phyloP scores from a whole-genome alignment of 2,329 filamentous ascomycete species.

The Aspergillus tubingensis region DNA sequence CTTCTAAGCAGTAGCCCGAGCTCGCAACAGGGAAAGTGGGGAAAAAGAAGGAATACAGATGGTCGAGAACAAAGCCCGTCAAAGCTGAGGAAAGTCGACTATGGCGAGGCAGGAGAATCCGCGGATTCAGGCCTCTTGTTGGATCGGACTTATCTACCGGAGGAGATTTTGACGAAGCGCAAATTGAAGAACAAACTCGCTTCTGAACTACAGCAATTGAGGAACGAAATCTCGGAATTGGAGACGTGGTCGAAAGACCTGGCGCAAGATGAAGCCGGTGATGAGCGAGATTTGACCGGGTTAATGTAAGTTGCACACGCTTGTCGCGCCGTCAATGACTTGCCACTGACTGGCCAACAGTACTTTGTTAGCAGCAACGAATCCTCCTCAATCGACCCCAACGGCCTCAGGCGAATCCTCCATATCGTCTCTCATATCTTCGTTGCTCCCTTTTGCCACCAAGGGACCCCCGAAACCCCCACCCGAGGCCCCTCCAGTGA shows the following conservation, averaged over 20 bases:
- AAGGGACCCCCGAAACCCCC: conserved; percentile 25
- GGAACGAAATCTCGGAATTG: conserved; percentile 60
- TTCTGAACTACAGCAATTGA: conserved; percentile 58
- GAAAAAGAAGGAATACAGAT: conserved; percentile 28
- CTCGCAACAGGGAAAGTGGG: conserved; percentile 29
- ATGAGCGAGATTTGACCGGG: conserved; percentile 34
- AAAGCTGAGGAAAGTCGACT: conserved; percentile 25
- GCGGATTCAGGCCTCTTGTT: conserved; percentile 7
- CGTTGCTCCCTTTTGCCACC: conserved; percentile 44
- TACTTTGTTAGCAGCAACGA: conserved; percentile 32
- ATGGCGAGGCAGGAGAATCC: conserved; percentile 18
- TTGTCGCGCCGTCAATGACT: neutral
- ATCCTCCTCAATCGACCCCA: conserved; percentile 27
- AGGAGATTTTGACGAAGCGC: conserved; percentile 49
- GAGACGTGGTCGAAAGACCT: conserved; percentile 61
- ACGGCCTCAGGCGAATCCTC: conserved; percentile 27
- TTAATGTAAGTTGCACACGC: conserved; percentile 33
- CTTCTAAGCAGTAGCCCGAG: conserved; percentile 43
- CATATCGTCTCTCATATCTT: conserved; percentile 41
- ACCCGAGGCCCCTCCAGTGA: conserved; percentile 56
- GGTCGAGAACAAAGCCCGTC: conserved; percentile 33
- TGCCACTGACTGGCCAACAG: conserved; percentile 30
- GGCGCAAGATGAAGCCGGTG: conserved; percentile 37
- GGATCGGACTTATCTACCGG: conserved; percentile 22
- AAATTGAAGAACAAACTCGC: conserved; percentile 56